phyloP scores from a whole-genome alignment of 2,329 filamentous ascomycete species.

The Fusarium sp. region DNA sequence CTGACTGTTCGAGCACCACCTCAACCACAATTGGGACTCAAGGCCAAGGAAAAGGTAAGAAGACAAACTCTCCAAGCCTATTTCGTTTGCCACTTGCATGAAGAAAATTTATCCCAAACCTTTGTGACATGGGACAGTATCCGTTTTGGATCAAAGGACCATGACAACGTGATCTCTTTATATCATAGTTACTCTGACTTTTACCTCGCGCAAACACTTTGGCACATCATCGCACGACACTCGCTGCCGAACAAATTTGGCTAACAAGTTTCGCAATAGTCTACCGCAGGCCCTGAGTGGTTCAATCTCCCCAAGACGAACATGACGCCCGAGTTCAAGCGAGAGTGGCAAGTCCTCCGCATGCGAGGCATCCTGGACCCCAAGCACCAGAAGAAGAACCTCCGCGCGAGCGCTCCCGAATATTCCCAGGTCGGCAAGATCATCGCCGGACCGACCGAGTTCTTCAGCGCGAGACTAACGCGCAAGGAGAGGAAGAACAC shows the following conservation, averaged over 20 bases:
- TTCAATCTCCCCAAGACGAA: slow-evolving; percentile 88
- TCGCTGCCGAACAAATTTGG: neutral
- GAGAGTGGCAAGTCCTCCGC: slow-evolving; percentile 87
- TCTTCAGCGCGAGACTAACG: slow-evolving; percentile 80
- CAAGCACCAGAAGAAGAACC: slow-evolving; percentile 92
- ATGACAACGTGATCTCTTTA: slow-evolving; percentile 67
- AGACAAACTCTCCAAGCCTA: neutral
- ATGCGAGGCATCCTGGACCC: slow-evolving; percentile 91
- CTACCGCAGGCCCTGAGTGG: slow-evolving; percentile 83
- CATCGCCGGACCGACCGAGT: slow-evolving; percentile 89
- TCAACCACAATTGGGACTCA: slow-evolving; percentile 35
- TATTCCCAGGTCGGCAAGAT: slow-evolving; percentile 92
- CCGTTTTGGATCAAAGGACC: slow-evolving; percentile 61
- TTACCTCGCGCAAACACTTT: slow-evolving; percentile 19
- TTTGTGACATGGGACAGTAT: slow-evolving; percentile 53
- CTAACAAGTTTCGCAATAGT: slow-evolving; percentile 43
- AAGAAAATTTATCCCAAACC: slow-evolving; percentile 51
- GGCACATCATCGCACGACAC: neutral
- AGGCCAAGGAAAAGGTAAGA: slow-evolving; percentile 46
- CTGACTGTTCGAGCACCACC: slow-evolving; percentile 41
- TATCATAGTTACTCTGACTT: slow-evolving; percentile 80
- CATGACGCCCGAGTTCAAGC: slow-evolving; percentile 84
- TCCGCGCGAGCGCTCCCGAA: slow-evolving; percentile 73
- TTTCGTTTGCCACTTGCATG: slow-evolving; percentile 48
- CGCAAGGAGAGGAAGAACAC: slow-evolving; percentile 90